Base-by-base conservation (phyloP, 331 rosid genomes). In the Malus hybrid region DNA sequence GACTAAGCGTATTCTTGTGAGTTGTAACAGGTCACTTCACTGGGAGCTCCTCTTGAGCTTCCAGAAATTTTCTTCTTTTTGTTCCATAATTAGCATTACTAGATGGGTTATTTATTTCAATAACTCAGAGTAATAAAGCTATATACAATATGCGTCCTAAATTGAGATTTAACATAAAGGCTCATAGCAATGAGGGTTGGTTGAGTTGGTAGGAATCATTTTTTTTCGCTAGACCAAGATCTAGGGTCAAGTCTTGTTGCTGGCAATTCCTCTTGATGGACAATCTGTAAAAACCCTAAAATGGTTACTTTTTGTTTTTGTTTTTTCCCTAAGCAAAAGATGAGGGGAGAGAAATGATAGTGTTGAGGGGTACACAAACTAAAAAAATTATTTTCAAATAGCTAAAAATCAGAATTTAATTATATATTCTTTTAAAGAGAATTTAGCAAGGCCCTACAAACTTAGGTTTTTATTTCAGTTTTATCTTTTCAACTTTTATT, bases 1-100 rank as follows among this genome's bases (percentile, higher is more conserved):
- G 56, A 50, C n/a, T 50, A 50, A 50, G n/a, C n/a, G 0, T 6
- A 42, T 68, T 54, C 66, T 42, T 65, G 32, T 5, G 28, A 73
- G 67, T 70, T 76, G 78, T 62, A 79, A 67, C 73, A 76, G 65
- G 57, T 81, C 16, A 31, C n/a, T 66, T 29, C 8, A 20, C 55
- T 34, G 7, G 74, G 50, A 75, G 85, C 86, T 86, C 83, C 11
- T 20, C 87, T 82, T 75, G 83, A 84, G 89, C 89, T 84, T 71
- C 55, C 19, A 63, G 62, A 39, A 52, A 1, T 69, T 55, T 19
- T 29, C 20, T 27, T 50, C 29, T 39, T 24, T 60, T 60, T 3
- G 7, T 81, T 46, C 6, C 63, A 0, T 29, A 33, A 60, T 27
- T 24, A 20, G 19, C 27, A 16, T 24, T 36, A 16, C 39, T 12